Conservation (phyloP, 257 asterid species). For the Mitragyna speciosa region DNA sequence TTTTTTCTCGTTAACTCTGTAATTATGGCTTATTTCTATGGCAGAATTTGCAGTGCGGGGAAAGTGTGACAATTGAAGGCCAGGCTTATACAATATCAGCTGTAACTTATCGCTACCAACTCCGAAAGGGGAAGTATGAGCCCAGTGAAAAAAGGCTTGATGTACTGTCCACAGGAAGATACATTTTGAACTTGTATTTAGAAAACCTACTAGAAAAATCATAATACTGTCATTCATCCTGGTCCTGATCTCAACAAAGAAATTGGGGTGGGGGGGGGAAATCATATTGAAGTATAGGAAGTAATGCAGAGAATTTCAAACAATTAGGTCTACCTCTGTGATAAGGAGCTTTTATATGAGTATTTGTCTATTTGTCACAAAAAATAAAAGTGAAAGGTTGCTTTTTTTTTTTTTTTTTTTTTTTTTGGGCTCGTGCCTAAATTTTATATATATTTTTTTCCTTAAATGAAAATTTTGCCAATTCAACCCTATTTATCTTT, state of each 20-base stretch:
- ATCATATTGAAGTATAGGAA: background rate
- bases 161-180: slow-evolving; percentile 84
- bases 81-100: slow-evolving; percentile 76
- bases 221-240: slow-evolving; percentile 29
- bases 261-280: background rate
- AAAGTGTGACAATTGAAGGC: slow-evolving; percentile 83
- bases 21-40: slow-evolving; percentile 1
- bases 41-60: slow-evolving; percentile 91
- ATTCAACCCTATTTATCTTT: too few species aligned
- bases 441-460: too few species aligned
- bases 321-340: too few species aligned
- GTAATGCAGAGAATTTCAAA: too few species aligned
- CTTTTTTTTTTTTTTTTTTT: too few species aligned
- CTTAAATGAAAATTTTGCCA: too few species aligned
- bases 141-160: slow-evolving; percentile 90
- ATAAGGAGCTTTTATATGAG: too few species aligned
- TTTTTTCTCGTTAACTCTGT: background rate
- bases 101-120: slow-evolving; percentile 91
- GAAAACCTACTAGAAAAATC: slow-evolving; percentile 76
- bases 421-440: too few species aligned
- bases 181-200: slow-evolving; percentile 76
- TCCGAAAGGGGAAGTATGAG: slow-evolving; percentile 89
- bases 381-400: too few species aligned
- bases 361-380: too few species aligned
- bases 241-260: background rate